Base-by-base conservation (phyloP, 768 basidiomycete genomes). In the Naganishia randhawae region DNA sequence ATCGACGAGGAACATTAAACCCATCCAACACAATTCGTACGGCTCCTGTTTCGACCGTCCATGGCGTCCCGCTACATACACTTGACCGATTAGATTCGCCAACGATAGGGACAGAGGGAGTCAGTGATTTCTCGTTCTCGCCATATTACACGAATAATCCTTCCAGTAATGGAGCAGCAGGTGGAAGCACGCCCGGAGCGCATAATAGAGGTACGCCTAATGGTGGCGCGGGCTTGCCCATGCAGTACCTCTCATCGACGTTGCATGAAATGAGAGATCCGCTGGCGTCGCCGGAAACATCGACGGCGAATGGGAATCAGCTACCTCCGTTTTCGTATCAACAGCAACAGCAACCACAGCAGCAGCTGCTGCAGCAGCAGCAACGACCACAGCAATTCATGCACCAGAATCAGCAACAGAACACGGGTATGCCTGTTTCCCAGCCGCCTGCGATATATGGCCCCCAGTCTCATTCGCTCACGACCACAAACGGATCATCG, bases 241-340 rank as follows among this genome's bases (percentile, higher is more conserved):
- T 61, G 57, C 57, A 61, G 27, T 61, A 61, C 32, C 57, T 61
- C 11, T 61, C 57, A 25, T 61, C 57, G 19, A 61, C 57, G n/a
- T 61, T 61, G 57, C 57, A 61, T 42, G 57, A 61, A 22, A 16
- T 61, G 57, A 35, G 57, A 25, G 57, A 61, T 41, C 57, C 57
- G 4, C 27, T 61, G 35, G 57, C 57, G n/a, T 61, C 57, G 16
- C 57, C 57, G 19, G 57, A 61, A 41, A 61, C 57, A 14, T 1
- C 57, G 27, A 16, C n/a, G n/a, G n/a, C 39, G n/a, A 61, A 41
- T 61, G 39, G 6, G 22, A 29, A 41, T 25, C 57, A 61, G 37
- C 22, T 61, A 19, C 37, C 57, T 42, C 13, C 57, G 11, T 61
- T 22, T 35, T 13, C 33, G 9, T 61, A 61, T 33, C 37, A 39